phyloP scores from a whole-genome alignment of 345 rosid genomes.

The Angophora floribunda region DNA sequence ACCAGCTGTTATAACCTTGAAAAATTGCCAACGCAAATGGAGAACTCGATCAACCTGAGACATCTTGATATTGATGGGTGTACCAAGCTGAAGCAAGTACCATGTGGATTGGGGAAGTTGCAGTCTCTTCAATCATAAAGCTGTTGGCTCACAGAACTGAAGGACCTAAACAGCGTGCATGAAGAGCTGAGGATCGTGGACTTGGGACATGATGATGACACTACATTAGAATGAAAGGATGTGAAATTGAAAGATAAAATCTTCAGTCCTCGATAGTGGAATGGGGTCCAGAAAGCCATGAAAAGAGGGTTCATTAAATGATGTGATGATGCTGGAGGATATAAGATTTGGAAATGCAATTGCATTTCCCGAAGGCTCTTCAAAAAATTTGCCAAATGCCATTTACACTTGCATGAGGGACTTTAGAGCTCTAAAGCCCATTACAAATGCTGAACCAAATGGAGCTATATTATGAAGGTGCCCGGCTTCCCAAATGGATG shows the following conservation, averaged over 20 bases:
- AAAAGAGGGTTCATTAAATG: not conserved
- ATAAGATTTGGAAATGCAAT: not conserved
- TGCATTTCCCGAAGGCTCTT: no score
- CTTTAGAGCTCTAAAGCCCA: not conserved
- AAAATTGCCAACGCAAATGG: not conserved
- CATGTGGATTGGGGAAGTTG: not conserved
- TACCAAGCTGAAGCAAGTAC: not conserved
- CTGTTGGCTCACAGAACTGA: not conserved
- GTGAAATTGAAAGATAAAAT: not conserved
- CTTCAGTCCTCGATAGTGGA: not conserved
- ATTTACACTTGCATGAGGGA: no score
- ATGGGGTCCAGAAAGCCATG: not conserved
- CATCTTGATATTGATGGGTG: not conserved
- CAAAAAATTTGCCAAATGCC: no score
- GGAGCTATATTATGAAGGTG: not conserved
- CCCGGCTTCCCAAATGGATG: not conserved
- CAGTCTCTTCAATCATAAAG: not conserved
- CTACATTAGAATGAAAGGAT: not conserved
- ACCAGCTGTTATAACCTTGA: not conserved
- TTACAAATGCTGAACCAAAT: no score
- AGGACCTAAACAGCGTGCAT: not conserved
- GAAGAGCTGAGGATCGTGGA: not conserved
- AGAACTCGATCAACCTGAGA: not conserved
- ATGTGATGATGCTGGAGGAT: not conserved
- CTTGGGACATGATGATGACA: not conserved